Evolutionary conservation across 73 alveolate genomes (phyloP), one percentile per base, ranked within the genome.

Genomic region (Stentor coeruleus): DNA sequence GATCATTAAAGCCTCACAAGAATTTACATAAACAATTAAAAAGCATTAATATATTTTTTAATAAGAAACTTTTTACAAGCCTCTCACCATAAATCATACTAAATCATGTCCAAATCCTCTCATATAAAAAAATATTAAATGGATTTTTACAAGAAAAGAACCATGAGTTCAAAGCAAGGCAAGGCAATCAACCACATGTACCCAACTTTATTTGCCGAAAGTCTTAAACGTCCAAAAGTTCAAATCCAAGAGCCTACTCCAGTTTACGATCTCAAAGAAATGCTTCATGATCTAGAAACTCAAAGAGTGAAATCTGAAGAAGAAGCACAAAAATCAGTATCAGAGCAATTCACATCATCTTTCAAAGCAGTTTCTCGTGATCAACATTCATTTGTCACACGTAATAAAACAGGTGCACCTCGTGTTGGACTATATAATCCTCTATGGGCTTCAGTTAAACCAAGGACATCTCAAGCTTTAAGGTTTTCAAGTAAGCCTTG

Each of bases 361-460:
- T 66, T 66, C 41, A 26, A 11, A 20, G 79, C 79, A 2, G 79
- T 66, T 26, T 66, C 79, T 31, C 79, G 79, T 28, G 79, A 66
- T 28, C 36, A 66, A 66, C 37, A 66, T 66, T 37, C n/a, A 66
- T 66, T 66, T 33, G 39, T 40, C 20, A 20, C 37, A 28, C n/a
- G 79, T 28, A 66, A 66, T 33, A 20, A 31, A 0, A 26, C 79
- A 1, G 79, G 79, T 20, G n/a, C 79, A 28, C 79, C 79, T 28
- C n/a, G 39, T 14, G 79, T 66, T 2, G 79, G 79, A 26, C 40
- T 31, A 26, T 66, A 66, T 40, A 66, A 20, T 33, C 79, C 79
- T 33, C 36, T 20, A 1, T 66, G 33, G n/a, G 37, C n/a, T 26
- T 66, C 37, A 66, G 33, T 33, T 28, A 66, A 66, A 33, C 37